Base-by-base conservation (phyloP, 169 alveolate genomes). In the Babesia gibsoni region DNA sequence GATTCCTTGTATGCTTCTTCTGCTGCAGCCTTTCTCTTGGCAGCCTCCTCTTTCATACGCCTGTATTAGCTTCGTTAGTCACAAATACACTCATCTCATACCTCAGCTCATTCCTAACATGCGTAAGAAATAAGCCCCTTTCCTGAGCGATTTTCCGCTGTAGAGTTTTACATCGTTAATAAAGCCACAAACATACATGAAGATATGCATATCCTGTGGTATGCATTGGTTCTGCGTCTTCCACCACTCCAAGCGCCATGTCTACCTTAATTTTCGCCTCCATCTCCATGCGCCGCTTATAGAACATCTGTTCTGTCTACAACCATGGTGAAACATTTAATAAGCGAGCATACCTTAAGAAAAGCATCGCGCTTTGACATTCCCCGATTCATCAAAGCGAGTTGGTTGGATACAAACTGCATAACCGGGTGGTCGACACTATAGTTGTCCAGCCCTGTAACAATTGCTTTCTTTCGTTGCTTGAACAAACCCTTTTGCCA, bases 241-340 rank as follows among this genome's bases (percentile, higher is more conserved):
- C 84, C 41, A 83, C 91, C 36, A 88, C 67, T 0, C 80, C 90
- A 20, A 88, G 59, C 18, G 91, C 89, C 91, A 83, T 83, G 48
- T 72, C 79, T 22, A 88, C 88, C 73, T 83, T 88, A 50, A 73
- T 82, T 7, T 56, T 61, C 22, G 77, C 82, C 75, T 88, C 93
- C 23, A 72, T 45, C 30, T 83, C 90, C 84, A 88, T 88, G 52
- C 93, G 69, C 43, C 87, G 65, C 48, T 81, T 73, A 66, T 88
- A 88, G 54, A 88, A 88, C 65, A 57, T 52, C 54, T 75, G 67
- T 50, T 88, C 93, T 12, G 88, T 80, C 88, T 77, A 67, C 64
- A 56, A 64, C 36, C 37, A 1, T 18, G 7, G 39, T 8, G 2
- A 6, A 3, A 3, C 18, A 10, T 1, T 3, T 14, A n/a, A 7